Conservation (phyloP, 2,329 filamentous ascomycete genomes). For the Tothia fuscella region DNA sequence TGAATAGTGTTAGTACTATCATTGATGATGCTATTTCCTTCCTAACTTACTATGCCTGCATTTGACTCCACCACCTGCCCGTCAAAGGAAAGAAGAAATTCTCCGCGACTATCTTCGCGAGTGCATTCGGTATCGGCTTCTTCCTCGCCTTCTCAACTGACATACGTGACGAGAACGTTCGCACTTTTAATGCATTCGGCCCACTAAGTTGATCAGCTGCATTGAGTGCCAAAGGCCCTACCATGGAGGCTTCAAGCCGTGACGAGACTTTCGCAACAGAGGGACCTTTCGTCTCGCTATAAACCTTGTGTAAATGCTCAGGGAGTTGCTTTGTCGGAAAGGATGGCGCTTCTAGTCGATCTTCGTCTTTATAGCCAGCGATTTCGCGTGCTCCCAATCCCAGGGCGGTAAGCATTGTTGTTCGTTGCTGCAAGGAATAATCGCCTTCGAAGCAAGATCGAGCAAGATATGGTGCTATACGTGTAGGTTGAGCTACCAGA, state of each 20-base stretch:
- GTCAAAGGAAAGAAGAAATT: slow-evolving; percentile 82
- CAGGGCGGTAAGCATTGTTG: slow-evolving; percentile 67
- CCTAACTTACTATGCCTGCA: slow-evolving; percentile 36
- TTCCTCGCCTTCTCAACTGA: slow-evolving; percentile 48
- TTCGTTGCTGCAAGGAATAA: slow-evolving; percentile 75
- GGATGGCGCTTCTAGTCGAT: slow-evolving; percentile 26
- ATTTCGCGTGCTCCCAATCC: slow-evolving; percentile 76
- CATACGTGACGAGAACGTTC: slow-evolving; percentile 74
- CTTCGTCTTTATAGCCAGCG: slow-evolving; percentile 54
- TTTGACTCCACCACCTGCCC: slow-evolving; percentile 60
- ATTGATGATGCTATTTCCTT: slow-evolving; percentile 13
- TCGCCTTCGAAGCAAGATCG: slow-evolving; percentile 84
- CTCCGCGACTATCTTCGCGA: slow-evolving; percentile 61
- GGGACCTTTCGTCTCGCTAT: slow-evolving; percentile 42
- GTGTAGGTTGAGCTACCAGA: slow-evolving; percentile 60
- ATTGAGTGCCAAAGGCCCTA: slow-evolving; percentile 68
- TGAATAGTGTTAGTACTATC: slow-evolving; percentile 16
- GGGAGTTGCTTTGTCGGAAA: slow-evolving; percentile 80
- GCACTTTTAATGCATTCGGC: slow-evolving; percentile 74
- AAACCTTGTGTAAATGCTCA: slow-evolving; percentile 59
- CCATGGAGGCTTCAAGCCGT: slow-evolving; percentile 57
- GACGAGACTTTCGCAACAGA: slow-evolving; percentile 58
- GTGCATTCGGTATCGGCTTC: slow-evolving; percentile 58
- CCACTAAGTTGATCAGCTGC: slow-evolving; percentile 72
- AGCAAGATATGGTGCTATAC: slow-evolving; percentile 75